Conservation (phyloP, 768 basidiomycete species). For the Hortiboletus flavorubellus region DNA sequence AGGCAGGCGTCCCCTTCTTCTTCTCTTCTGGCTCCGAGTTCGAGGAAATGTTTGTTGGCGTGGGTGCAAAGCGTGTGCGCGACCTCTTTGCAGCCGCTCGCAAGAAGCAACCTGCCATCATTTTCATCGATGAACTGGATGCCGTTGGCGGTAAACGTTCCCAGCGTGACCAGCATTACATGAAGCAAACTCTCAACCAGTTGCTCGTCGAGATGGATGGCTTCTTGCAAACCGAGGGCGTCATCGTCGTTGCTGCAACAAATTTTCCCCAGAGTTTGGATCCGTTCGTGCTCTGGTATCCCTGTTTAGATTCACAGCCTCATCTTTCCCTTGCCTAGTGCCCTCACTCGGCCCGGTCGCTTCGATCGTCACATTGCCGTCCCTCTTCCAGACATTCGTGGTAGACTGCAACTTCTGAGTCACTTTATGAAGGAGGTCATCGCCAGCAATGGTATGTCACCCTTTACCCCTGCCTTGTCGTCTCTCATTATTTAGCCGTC, state of each 20-base stretch:
- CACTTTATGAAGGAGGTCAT: constrained; percentile 88
- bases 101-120: constrained; percentile 94
- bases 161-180: constrained; percentile 79
- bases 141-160: constrained; percentile 90
- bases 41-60: constrained; percentile 97
- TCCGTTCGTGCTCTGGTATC: constrained; percentile 48
- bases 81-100: constrained; percentile 93
- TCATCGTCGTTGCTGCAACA: constrained; percentile 96
- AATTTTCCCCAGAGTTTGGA: constrained; percentile 96
- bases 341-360: constrained; percentile 92
- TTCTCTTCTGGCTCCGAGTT: constrained; percentile 97
- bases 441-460: constrained; percentile 48
- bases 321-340: constrained; percentile 44
- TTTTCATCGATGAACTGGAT: constrained; percentile 97
- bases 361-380: constrained; percentile 94
- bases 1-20: constrained; percentile 97
- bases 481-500: constrained; percentile 47
- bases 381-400: constrained; percentile 92
- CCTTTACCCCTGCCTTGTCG: not conserved
- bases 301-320: constrained; percentile 2
- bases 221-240: constrained; percentile 88
- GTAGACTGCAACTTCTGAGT: constrained; percentile 86
- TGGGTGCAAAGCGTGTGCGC: constrained; percentile 91
- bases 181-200: constrained; percentile 95
- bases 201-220: constrained; percentile 97